A percentile compares a stretch with the other conserved stretches of the same genome.
phyloP scores from a whole-genome alignment of 2,329 filamentous ascomycete genomes.

The Paecilomyces formosus region DNA sequence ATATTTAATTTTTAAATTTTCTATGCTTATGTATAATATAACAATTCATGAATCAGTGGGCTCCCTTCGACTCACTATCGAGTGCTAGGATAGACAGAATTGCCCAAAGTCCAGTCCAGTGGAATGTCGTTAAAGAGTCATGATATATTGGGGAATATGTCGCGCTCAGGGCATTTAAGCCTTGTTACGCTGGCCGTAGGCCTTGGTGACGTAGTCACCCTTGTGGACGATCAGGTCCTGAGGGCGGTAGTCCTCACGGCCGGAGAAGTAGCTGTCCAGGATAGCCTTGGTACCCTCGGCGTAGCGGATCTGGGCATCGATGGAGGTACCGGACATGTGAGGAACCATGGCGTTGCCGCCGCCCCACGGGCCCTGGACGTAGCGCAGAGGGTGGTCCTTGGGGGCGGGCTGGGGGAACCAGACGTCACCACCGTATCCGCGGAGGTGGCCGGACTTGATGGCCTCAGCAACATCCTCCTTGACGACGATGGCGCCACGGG shows the following conservation, averaged over 20 bases:
- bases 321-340: conserved; percentile 98
- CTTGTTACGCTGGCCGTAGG: conserved; percentile 67
- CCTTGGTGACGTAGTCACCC: conserved; percentile 91
- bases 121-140: not conserved
- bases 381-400: conserved; percentile 84
- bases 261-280: conserved; percentile 81
- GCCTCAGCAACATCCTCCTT: conserved; percentile 98
- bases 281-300: conserved; percentile 83
- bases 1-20: not conserved
- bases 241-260: conserved; percentile 77
- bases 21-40: not conserved
- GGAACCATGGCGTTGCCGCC: conserved; percentile 98
- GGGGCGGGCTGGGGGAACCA: conserved; percentile 98
- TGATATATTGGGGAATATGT: not conserved
- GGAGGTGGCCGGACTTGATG: conserved; percentile 73
- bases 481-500: conserved; percentile 96
- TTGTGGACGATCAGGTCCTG: conserved; percentile 85
- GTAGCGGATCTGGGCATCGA: conserved; percentile 93
- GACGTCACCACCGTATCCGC: conserved; percentile 43
- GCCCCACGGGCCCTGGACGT: conserved; percentile 88
- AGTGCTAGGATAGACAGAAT: not conserved
- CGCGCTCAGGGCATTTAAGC: no score
- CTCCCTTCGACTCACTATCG: not conserved
- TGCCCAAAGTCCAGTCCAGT: not conserved
- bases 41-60: not conserved